Conservation (phyloP, 1,139 yeast species). For the Debaryomyces coudertii region DNA sequence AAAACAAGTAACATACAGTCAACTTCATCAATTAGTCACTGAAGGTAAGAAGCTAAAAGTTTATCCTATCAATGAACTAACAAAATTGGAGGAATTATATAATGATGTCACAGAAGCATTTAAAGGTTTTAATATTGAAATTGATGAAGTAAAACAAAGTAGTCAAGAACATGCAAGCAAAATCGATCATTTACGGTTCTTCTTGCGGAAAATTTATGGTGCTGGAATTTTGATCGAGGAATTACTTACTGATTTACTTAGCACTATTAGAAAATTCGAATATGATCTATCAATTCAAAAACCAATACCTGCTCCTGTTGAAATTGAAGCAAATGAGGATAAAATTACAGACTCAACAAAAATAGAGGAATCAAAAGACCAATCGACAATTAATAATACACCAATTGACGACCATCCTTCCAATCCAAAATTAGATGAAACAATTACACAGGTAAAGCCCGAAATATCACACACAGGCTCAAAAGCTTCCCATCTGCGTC, state of each 20-base stretch:
- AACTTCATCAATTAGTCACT: slow-evolving; percentile 22
- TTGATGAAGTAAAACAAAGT: slow-evolving; percentile 15
- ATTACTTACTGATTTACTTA: slow-evolving; percentile 23
- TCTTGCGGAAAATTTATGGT: slow-evolving; percentile 40
- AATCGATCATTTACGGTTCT: slow-evolving; percentile 30
- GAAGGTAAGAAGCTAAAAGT: slow-evolving; percentile 40
- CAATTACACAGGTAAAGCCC: background rate
- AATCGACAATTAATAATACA: background rate
- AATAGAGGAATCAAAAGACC: background rate
- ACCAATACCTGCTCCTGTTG: background rate
- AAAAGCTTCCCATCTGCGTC: too few species aligned
- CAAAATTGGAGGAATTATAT: slow-evolving; percentile 22
- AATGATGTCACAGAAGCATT: background rate
- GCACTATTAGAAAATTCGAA: slow-evolving; percentile 21
- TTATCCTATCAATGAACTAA: slow-evolving; percentile 44
- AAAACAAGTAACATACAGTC: slow-evolving; percentile 26
- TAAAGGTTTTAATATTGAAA: slow-evolving; percentile 15
- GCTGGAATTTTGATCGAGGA: slow-evolving; percentile 33
- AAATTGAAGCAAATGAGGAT: background rate
- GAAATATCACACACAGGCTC: background rate
- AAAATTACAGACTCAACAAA: background rate
- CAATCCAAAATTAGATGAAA: background rate
- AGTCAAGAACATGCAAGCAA: slow-evolving; percentile 23
- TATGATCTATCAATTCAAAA: background rate
- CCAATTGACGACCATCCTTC: background rate